A percentile compares a stretch with the other conserved stretches of the same genome.
These are phyloP conservation scores for Nicotiana benthamiana DNA, from an alignment of 257 asterid genomes.

Conservation along the genomic window DNA sequence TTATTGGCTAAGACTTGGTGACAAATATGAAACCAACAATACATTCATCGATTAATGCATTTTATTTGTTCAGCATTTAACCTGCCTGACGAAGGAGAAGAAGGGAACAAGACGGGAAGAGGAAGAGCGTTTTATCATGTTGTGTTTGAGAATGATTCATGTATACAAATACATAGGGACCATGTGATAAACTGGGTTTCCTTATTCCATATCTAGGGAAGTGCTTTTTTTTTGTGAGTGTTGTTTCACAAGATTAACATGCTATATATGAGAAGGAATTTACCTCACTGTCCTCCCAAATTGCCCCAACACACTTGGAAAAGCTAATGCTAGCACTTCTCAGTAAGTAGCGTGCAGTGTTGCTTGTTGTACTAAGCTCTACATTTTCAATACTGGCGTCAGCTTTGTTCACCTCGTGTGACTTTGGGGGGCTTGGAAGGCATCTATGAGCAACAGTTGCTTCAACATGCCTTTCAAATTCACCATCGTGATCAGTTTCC, in stretches of 20 bases:
- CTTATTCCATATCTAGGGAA: neutral
- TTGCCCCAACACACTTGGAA: conserved; percentile 64
- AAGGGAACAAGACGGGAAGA: neutral
- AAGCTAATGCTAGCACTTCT: conserved; percentile 84
- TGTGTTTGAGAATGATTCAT: neutral
- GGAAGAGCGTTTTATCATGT: neutral
- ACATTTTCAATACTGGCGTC: conserved; percentile 28
- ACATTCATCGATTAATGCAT: neutral
- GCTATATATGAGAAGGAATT: conserved; percentile 10
- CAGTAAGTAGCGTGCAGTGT: conserved; percentile 66
- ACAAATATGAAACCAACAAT: neutral
- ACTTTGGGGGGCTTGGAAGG: conserved; percentile 47
- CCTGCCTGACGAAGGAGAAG: neutral
- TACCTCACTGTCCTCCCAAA: conserved; percentile 52
- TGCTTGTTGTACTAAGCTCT: conserved; percentile 46
- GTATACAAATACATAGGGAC: neutral
- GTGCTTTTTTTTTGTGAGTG: neutral
- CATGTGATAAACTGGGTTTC: neutral
- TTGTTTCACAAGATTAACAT: neutral
- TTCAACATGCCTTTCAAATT: conserved; percentile 26
- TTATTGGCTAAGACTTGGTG: neutral
- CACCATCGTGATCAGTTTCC: conserved; percentile 38
- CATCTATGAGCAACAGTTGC: conserved; percentile 40
- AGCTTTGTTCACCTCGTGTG: conserved; percentile 25
- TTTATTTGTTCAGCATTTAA: neutral